Conservation (phyloP, 2,329 filamentous ascomycete genomes). For the Sclerotinia nivalis region DNA sequence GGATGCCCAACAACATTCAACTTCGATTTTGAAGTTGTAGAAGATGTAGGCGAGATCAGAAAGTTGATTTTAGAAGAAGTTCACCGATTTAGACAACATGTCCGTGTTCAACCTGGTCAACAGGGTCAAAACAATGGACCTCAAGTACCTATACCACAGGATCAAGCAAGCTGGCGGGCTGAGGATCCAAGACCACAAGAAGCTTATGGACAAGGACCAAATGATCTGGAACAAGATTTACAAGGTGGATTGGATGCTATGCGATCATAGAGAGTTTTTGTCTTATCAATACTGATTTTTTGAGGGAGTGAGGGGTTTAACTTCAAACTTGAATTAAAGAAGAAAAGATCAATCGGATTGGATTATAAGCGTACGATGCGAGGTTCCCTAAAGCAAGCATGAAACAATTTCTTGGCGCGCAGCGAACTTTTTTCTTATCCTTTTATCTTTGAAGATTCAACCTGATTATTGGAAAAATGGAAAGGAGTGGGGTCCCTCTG, state of each 20-base stretch:
- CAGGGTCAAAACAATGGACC: constrained; percentile 35
- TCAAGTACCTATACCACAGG: constrained; percentile 41
- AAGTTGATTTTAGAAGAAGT: constrained; percentile 98
- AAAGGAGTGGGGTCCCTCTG: background rate
- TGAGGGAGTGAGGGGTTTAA: background rate
- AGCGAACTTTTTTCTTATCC: background rate
- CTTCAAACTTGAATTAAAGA: background rate
- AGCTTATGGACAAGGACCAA: constrained; percentile 37
- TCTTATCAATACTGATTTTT: background rate
- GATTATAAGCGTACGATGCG: background rate
- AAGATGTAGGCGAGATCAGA: constrained; percentile 93
- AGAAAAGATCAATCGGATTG: constrained; percentile 1
- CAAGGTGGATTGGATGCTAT: constrained; percentile 42
- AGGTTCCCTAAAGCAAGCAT: constrained; percentile 7
- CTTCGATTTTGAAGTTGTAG: constrained; percentile 97
- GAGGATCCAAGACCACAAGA: constrained; percentile 44
- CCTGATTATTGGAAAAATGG: constrained; percentile 4
- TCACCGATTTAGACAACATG: constrained; percentile 69
- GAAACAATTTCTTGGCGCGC: constrained; percentile 8
- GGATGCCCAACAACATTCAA: constrained; percentile 92
- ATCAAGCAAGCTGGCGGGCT: constrained; percentile 38
- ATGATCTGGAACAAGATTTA: constrained; percentile 43
- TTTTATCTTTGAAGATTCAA: background rate
- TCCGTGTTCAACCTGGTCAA: constrained; percentile 41
- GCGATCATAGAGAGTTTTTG: constrained; percentile 31